These are phyloP conservation scores for Passiflora organensis DNA, from an alignment of 345 rosid genomes.

Conservation along the genomic window DNA sequence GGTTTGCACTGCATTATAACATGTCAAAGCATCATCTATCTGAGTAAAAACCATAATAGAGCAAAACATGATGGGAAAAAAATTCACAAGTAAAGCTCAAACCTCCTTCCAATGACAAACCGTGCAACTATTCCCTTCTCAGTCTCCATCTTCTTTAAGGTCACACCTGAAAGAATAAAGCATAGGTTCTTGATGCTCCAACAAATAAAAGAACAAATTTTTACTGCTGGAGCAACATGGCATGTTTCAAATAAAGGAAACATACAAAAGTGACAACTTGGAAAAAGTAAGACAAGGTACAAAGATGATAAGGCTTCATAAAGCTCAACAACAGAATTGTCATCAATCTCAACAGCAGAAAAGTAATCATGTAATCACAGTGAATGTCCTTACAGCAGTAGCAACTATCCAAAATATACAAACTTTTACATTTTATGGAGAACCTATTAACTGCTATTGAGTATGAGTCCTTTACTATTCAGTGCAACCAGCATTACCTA, in stretches of 20 bases:
- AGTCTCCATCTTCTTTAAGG: slow-evolving; percentile 21
- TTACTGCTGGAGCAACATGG: neutral
- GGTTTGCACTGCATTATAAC: slow-evolving; percentile 36
- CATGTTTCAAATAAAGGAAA: neutral
- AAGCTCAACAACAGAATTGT: neutral
- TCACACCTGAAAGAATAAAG: slow-evolving; percentile 12
- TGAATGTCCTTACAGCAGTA: neutral
- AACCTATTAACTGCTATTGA: too few relatives aligned
- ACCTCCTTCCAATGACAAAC: slow-evolving; percentile 31
- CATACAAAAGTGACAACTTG: too few relatives aligned
- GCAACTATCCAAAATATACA: neutral
- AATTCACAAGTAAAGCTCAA: neutral
- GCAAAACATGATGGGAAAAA: neutral
- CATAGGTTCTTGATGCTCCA: neutral
- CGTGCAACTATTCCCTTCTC: slow-evolving; percentile 24
- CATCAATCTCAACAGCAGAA: neutral
- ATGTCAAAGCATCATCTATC: neutral
- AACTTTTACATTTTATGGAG: too few relatives aligned
- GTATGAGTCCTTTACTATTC: too few relatives aligned
- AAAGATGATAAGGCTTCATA: neutral
- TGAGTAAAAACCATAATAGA: neutral
- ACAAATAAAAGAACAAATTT: neutral
- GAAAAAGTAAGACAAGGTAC: neutral
- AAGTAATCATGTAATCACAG: neutral
- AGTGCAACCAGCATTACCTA: too few relatives aligned